Evolutionary conservation across 306 rosid genomes (phyloP).

Genomic region (Acacia crassicarpa): DNA sequence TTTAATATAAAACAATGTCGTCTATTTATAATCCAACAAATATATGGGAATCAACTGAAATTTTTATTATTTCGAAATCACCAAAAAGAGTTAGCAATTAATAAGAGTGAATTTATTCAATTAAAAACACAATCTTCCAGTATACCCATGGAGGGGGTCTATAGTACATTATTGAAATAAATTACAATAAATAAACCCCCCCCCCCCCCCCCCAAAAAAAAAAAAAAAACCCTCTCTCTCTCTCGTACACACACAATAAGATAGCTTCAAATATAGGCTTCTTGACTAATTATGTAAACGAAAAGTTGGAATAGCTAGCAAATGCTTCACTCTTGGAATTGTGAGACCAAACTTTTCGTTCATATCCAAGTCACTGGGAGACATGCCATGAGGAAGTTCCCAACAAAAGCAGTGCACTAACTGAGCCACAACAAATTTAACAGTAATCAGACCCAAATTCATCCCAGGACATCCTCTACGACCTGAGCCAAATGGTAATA

Average conservation of each 20-base stretch:
- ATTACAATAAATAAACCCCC: neutral
- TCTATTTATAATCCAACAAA: too few species aligned
- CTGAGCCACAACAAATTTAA: conserved; percentile 20
- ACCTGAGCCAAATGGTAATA: conserved; percentile 34
- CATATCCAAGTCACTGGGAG: conserved; percentile 34
- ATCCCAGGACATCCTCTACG: conserved; percentile 30
- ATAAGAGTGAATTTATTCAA: neutral
- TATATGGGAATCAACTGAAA: too few species aligned
- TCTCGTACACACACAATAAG: neutral
- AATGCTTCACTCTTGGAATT: neutral
- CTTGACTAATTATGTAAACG: conserved; percentile 1
- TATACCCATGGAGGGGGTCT: neutral
- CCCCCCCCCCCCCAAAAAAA: neutral
- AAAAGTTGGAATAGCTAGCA: conserved; percentile 13
- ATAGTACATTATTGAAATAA: neutral
- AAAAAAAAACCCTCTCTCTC: neutral
- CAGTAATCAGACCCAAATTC: conserved; percentile 21
- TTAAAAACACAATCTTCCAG: neutral
- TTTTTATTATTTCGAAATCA: too few species aligned
- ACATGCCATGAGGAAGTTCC: conserved; percentile 15
- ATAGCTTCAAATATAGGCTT: neutral
- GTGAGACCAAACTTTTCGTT: conserved; percentile 2
- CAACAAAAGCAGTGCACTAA: conserved; percentile 31
- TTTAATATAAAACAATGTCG: too few species aligned
- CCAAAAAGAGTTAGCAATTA: too few species aligned